Base-by-base conservation (phyloP, 148 eudicot genomes). In the Silene uniflora region DNA sequence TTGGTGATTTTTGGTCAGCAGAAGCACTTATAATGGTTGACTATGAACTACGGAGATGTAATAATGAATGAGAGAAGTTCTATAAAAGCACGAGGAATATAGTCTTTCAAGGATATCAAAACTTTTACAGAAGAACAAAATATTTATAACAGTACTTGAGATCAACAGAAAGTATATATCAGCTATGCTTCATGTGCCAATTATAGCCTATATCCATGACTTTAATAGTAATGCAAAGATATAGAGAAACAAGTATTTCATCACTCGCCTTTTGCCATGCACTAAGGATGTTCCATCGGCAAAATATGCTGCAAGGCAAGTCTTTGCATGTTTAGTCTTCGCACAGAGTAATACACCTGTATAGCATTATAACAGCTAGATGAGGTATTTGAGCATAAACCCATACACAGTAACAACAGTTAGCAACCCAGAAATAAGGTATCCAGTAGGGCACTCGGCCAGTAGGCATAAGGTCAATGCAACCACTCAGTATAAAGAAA, bases 321-420 rank as follows among this genome's bases (percentile, higher is more conserved):
- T 80, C 84, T 94, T 94, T 44, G 96, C 89, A 29, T 72, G 79
- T 83, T 89, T 94, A 65, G 97, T 94, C 87, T 92, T 94, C 67
- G 98, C 98, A 88, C 98, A 94, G 62, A 94, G 97, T 69, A 94
- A 85, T 76, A 91, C 80, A 84, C 98, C 98, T 94, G 82, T 49
- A 81, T 10, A 71, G 19, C 73, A 72, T 66, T 58, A 49, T 62
- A 59, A 17, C 29, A 25, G 59, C 77, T 68, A 62, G 70, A 44
- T 63, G 42, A 73, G 73, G 22, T n/a, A 72, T 56, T 64, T 55
- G 62, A 47, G 52, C 24, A 55, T 65, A 67, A 72, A 17, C 19
- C 64, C 54, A 55, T 49, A 61, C 59, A 65, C 75, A 44, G 47
- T 27, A 42, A 63, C 55, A 58, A 67, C 47, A 21, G 14, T 66